Evolutionary conservation across 225 moss, liverwort and hornwort species (phyloP).

Genomic region (Bryoerythrophyllum caledonicum): DNA sequence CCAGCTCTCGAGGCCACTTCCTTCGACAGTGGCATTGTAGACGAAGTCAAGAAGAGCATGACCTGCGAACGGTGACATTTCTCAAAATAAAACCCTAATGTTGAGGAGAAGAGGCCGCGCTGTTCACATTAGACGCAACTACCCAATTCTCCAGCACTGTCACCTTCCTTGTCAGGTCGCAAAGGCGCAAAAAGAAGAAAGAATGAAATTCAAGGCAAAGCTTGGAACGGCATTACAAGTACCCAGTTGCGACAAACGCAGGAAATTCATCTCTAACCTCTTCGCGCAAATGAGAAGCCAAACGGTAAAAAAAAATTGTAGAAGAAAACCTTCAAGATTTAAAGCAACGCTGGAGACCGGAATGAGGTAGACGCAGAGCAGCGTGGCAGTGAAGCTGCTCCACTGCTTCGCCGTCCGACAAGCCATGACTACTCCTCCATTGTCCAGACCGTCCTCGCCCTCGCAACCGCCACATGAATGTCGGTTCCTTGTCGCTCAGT

Average conservation of each 20-base stretch:
- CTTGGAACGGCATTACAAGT: not conserved
- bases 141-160: not conserved
- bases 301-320: not conserved
- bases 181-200: not conserved
- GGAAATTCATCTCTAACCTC: not conserved
- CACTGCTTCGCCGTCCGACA: slow-evolving; percentile 28
- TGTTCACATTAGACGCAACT: not conserved
- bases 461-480: slow-evolving; percentile 28
- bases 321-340: slow-evolving; percentile 53
- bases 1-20: slow-evolving; percentile 43
- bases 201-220: not conserved
- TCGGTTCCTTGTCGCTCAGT: not conserved
- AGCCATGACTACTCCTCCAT: not conserved
- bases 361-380: slow-evolving; percentile 34
- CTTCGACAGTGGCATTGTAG: slow-evolving; percentile 24
- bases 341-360: slow-evolving; percentile 38
- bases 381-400: slow-evolving; percentile 23
- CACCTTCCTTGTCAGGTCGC: slow-evolving; percentile 6
- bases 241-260: not conserved
- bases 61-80: slow-evolving; percentile 31
- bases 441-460: slow-evolving; percentile 11
- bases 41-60: slow-evolving; percentile 51
- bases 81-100: not conserved
- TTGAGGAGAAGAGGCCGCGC: not conserved
- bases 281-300: slow-evolving; percentile 1